Percentiles rank a stretch among this genome's conserved stretches.
phyloP scores from a whole-genome alignment of 2,329 filamentous ascomycete species.

The Ambrosiella beaveri region DNA sequence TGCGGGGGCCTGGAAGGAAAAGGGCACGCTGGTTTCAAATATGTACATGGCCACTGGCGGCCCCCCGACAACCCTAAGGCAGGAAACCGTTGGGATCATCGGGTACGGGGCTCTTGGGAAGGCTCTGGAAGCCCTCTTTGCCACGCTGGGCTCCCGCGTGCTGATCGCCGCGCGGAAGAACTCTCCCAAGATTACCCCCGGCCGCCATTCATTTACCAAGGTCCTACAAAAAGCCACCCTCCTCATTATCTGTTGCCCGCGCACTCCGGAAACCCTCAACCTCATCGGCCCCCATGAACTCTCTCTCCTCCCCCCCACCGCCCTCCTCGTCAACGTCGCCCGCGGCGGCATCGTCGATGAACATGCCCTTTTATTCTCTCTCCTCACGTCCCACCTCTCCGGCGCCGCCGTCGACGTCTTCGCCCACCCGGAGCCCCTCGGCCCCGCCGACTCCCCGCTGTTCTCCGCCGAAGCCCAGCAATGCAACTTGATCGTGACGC shows the following conservation, averaged over 20 bases:
- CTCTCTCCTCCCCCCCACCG: slow-evolving; percentile 51
- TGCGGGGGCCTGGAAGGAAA: not conserved
- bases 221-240: slow-evolving; percentile 56
- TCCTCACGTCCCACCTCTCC: slow-evolving; percentile 54
- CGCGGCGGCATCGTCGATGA: slow-evolving; percentile 70
- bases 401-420: slow-evolving; percentile 70
- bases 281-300: slow-evolving; percentile 32
- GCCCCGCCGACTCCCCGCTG: slow-evolving; percentile 15
- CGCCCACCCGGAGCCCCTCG: slow-evolving; percentile 49
- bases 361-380: slow-evolving; percentile 48
- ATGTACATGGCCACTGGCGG: not conserved
- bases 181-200: not conserved
- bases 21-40: slow-evolving; percentile 1
- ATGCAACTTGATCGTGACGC: slow-evolving; percentile 12
- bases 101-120: slow-evolving; percentile 9
- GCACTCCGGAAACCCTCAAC: slow-evolving; percentile 60
- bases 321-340: slow-evolving; percentile 62
- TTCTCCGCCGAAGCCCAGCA: not conserved
- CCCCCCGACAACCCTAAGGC: slow-evolving; percentile 1
- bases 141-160: not conserved
- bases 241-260: slow-evolving; percentile 63
- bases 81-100: slow-evolving; percentile 6
- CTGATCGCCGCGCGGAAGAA: slow-evolving; percentile 7
- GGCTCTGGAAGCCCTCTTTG: slow-evolving; percentile 1
- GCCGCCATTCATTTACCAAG: slow-evolving; percentile 21